A percentile compares a stretch with the other conserved stretches of the same genome.
These are phyloP conservation scores for Trichoderma gracile DNA, from an alignment of 2,329 filamentous ascomycete species.

Conservation along the genomic window DNA sequence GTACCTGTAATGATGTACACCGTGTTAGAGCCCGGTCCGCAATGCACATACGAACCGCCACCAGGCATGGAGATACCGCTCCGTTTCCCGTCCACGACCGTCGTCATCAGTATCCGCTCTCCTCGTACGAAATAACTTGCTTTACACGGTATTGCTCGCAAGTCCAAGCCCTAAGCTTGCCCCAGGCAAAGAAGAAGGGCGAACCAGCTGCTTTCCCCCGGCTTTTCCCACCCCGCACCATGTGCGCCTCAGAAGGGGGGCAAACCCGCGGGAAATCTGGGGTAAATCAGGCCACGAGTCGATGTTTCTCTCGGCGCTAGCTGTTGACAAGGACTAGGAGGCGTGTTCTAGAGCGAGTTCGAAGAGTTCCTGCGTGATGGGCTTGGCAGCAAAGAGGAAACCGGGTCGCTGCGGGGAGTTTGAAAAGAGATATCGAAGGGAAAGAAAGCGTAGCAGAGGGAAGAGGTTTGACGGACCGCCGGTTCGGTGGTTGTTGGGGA, in stretches of 20 bases:
- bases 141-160: neutral
- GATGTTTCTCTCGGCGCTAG: slow-evolving; percentile 20
- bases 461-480: neutral
- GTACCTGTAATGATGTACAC: neutral
- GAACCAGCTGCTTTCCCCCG: slow-evolving; percentile 18
- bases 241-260: slow-evolving; percentile 3
- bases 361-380: neutral
- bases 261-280: slow-evolving; percentile 23
- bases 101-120: neutral
- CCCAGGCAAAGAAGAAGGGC: neutral
- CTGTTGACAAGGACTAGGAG: slow-evolving; percentile 3
- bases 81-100: neutral
- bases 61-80: neutral
- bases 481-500: slow-evolving; percentile 3
- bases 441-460: neutral
- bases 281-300: slow-evolving; percentile 24
- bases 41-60: neutral
- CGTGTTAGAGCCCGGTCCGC: too few relatives aligned
- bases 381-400: neutral
- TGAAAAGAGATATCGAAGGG: neutral
- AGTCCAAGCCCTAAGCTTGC: neutral
- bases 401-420: neutral
- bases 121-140: too few relatives aligned
- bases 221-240: slow-evolving; percentile 23
- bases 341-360: slow-evolving; percentile 22